A percentile compares a stretch with the other conserved stretches of the same genome.
Conservation (phyloP, 1,139 yeast species). For the Taphrina populina region DNA sequence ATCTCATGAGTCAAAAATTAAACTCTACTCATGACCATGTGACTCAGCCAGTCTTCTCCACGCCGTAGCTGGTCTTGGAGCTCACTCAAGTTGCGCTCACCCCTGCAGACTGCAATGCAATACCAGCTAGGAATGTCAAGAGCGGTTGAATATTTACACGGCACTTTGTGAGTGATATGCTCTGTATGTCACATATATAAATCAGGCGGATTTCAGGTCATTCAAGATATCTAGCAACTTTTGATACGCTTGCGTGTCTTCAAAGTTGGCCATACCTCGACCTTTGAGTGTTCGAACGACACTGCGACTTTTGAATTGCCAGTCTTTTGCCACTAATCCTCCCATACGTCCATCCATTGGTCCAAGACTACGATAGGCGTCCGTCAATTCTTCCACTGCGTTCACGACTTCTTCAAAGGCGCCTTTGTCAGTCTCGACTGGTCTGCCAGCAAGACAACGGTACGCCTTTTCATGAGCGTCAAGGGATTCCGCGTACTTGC, state of each 20-base stretch:
- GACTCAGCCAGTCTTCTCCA: too few relatives aligned
- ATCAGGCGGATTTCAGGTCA: constrained; percentile 16
- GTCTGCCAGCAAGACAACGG: constrained; percentile 58
- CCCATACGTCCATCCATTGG: constrained; percentile 81
- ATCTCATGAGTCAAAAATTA: too few relatives aligned
- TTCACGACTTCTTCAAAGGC: constrained; percentile 82
- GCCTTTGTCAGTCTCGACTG: constrained; percentile 59
- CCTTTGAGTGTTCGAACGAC: constrained; percentile 32
- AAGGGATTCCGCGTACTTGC: constrained; percentile 80
- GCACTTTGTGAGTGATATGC: too few relatives aligned
- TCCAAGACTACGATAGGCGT: constrained; percentile 85
- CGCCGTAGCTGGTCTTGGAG: too few relatives aligned
- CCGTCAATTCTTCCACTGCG: constrained; percentile 60
- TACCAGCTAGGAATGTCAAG: too few relatives aligned
- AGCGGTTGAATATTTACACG: too few relatives aligned
- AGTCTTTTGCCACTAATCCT: constrained; percentile 81
- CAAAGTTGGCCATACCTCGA: constrained; percentile 31
- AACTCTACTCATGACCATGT: too few relatives aligned
- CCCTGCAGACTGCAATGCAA: too few relatives aligned
- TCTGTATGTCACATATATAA: too few relatives aligned
- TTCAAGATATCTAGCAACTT: constrained; percentile 14
- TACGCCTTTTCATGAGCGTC: constrained; percentile 86
- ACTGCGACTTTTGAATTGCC: constrained; percentile 78
- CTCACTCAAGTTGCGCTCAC: too few relatives aligned
- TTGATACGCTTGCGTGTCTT: constrained; percentile 28